Percentiles rank a stretch among this genome's conserved stretches.
Evolutionary conservation across 2,329 filamentous ascomycete genomes (phyloP).

Genomic region (Aureobasidium sp.): DNA sequence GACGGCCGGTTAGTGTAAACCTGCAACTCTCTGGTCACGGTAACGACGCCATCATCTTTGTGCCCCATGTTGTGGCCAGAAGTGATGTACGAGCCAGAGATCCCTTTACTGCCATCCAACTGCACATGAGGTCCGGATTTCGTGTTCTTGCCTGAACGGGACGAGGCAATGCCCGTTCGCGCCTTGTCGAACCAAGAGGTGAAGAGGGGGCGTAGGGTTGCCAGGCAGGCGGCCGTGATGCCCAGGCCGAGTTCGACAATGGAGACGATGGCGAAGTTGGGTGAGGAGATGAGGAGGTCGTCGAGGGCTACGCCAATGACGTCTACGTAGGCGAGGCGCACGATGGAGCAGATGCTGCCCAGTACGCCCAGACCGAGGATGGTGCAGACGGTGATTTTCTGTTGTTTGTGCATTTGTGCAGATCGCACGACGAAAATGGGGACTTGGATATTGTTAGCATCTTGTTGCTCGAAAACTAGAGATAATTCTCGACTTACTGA

Average conservation of each 20-base stretch:
- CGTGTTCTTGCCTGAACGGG: not conserved
- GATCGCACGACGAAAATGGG: slow-evolving; percentile 33
- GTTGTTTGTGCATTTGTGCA: slow-evolving; percentile 31
- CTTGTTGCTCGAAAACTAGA: not conserved
- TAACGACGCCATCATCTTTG: slow-evolving; percentile 8
- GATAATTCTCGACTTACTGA: slow-evolving; percentile 14
- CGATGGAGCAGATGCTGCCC: slow-evolving; percentile 21
- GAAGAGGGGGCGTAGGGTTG: slow-evolving; percentile 27
- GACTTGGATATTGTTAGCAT: slow-evolving; percentile 15
- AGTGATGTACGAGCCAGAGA: not conserved
- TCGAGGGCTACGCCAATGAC: slow-evolving; percentile 15
- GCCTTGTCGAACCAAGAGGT: slow-evolving; percentile 16
- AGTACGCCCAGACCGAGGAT: slow-evolving; percentile 31
- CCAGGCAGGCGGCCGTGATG: slow-evolving; percentile 25
- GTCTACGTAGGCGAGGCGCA: slow-evolving; percentile 21
- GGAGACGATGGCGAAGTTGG: slow-evolving; percentile 23
- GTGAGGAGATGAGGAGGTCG: slow-evolving; percentile 19
- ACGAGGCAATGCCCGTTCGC: not conserved
- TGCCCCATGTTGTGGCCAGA: not conserved
- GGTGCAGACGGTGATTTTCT: slow-evolving; percentile 32
- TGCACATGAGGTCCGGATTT: not conserved
- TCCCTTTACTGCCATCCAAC: not conserved
- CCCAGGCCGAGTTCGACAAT: slow-evolving; percentile 27
- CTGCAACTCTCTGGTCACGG: slow-evolving; percentile 1
- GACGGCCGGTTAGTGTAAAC: not conserved